phyloP scores from a whole-genome alignment of 108 stramenopile species.

The Aurantiochytrium sp. region DNA sequence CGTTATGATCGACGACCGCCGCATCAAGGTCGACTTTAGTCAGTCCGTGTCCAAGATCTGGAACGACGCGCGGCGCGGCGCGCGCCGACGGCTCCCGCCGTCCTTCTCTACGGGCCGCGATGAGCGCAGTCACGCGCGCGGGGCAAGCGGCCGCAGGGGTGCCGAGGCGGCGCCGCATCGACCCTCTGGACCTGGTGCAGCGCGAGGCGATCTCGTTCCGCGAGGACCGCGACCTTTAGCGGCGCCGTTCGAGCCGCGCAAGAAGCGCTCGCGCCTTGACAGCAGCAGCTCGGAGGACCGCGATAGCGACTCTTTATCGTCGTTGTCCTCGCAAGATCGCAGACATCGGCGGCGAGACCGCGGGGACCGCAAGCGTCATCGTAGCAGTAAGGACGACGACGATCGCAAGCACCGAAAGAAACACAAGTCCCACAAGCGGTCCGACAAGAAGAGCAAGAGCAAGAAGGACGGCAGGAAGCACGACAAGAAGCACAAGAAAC shows the following conservation, averaged over 20 bases:
- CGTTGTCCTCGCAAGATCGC: not conserved
- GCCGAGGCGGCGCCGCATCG: too few relatives aligned
- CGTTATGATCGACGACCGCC: slow-evolving; percentile 91
- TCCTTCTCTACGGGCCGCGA: not conserved
- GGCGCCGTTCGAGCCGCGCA: too few relatives aligned
- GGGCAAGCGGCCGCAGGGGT: not conserved
- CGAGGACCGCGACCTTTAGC: too few relatives aligned
- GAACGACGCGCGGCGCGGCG: slow-evolving; percentile 41
- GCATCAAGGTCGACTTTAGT: slow-evolving; percentile 84
- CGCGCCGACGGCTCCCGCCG: not conserved
- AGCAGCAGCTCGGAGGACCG: not conserved
- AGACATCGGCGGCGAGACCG: not conserved
- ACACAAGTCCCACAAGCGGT: not conserved
- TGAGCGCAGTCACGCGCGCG: not conserved
- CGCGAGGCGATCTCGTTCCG: too few relatives aligned
- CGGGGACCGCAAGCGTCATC: not conserved
- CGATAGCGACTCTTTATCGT: not conserved
- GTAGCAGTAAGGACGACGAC: too few relatives aligned
- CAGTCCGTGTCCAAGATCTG: slow-evolving; percentile 94
- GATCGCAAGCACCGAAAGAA: not conserved
- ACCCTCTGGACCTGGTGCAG: too few relatives aligned
- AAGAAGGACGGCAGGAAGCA: not conserved
- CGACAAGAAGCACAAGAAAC: not conserved
- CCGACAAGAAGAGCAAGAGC: not conserved
- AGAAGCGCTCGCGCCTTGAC: not conserved